These are phyloP conservation scores for Lipomyces japonicus DNA, from an alignment of 805 yeast genomes.

Conservation along the genomic window DNA sequence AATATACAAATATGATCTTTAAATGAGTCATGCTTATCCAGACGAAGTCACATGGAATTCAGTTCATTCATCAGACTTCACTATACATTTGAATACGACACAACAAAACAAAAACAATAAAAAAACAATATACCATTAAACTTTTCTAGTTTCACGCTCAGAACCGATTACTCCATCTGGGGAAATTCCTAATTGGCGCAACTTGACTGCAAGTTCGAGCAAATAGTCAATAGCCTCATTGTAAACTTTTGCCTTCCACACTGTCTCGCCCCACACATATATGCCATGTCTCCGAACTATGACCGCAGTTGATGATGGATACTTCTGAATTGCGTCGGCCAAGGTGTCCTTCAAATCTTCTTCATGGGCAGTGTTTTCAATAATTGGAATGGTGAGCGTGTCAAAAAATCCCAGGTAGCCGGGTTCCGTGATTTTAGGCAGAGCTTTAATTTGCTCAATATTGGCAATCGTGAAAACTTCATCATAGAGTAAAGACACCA, in stretches of 20 bases:
- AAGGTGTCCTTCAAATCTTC: slow-evolving; percentile 71
- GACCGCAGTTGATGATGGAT: slow-evolving; percentile 80
- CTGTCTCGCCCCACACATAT: slow-evolving; percentile 92
- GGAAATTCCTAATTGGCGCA: slow-evolving; percentile 65
- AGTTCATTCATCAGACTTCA: too few species aligned
- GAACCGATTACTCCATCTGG: slow-evolving; percentile 34
- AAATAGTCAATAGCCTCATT: slow-evolving; percentile 91
- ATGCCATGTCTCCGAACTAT: slow-evolving; percentile 91
- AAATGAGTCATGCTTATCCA: too few species aligned
- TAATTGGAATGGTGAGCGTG: slow-evolving; percentile 78
- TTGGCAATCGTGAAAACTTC: slow-evolving; percentile 71
- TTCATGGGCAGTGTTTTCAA: slow-evolving; percentile 86
- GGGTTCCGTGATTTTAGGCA: slow-evolving; percentile 59
- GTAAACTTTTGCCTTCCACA: slow-evolving; percentile 88
- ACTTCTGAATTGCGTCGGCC: slow-evolving; percentile 57
- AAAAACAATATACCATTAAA: too few species aligned
- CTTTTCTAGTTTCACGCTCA: slow-evolving; percentile 18
- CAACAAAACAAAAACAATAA: too few species aligned
- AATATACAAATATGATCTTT: too few species aligned
- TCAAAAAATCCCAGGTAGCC: slow-evolving; percentile 73
- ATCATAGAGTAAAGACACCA: slow-evolving; percentile 67
- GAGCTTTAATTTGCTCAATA: slow-evolving; percentile 88
- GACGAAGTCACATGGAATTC: too few species aligned
- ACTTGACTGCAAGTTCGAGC: slow-evolving; percentile 76
- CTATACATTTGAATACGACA: too few species aligned